Evolutionary conservation across 345 rosid genomes (phyloP), one percentile per base, ranked within the genome.

Genomic region (Eucalyptus victrix): DNA sequence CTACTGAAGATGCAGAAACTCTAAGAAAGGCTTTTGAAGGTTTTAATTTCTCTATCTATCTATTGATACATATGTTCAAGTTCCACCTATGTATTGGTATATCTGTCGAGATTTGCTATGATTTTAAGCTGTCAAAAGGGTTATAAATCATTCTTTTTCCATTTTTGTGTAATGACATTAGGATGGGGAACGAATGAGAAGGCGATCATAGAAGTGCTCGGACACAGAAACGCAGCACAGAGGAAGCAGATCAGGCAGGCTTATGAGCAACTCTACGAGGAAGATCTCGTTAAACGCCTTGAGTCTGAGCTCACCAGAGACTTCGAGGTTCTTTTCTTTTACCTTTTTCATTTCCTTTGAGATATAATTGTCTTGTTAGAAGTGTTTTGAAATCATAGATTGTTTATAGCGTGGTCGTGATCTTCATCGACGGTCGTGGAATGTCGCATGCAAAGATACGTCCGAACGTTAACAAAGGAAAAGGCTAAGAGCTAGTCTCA

Each of bases 181-280:
- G 95, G 95, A 34, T 95, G 94, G 95, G 96, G 95, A 37, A 95
- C 94, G 6, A 80, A 93, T 87, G 96, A 94, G 93, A 93, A 92
- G 92, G 89, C 90, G 13, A 60, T 95, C 67, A 92, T 94, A 76
- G n/a, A 88, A 32, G 90, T 95, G 62, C 92, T 95, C 83, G 95
- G 92, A 21, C 96, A 93, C 58, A 91, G 96, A 91, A 93, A 90
- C 89, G 94, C 95, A 76, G 90, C 91, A 44, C 96, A 95, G 67
- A 93, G 94, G 92, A 93, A 88, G 91, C 93, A 93, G 65, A 93
- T 94, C 93, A 92, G 93, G 91, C 45, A 80, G 26, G 94, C 95
- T 81, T 95, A 95, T 86, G 89, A 91, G 69, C 88, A 88, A 4
- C 86, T 90, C 26, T 93, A 89, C 88, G 93, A 93, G 18, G 96